Evolutionary conservation across 192 early-diverging fungal genomes (phyloP).

Genomic region (Thoreauomyces humboldtii): DNA sequence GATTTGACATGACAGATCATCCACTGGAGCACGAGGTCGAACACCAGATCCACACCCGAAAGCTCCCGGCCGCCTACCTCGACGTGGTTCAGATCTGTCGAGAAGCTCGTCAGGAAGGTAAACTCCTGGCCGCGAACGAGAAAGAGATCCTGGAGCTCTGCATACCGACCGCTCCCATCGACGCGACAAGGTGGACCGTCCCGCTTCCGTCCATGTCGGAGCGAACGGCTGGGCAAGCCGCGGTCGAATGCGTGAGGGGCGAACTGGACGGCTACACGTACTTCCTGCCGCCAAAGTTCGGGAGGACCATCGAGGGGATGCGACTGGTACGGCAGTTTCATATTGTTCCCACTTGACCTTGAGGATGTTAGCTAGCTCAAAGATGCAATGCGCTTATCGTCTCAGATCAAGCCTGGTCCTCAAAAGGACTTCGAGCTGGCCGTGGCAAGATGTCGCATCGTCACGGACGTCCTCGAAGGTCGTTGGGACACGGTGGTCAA

Average conservation of each 20-base stretch:
- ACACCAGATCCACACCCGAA: conserved; percentile 31
- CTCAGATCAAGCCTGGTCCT: conserved; percentile 23
- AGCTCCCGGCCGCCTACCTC: conserved; percentile 38
- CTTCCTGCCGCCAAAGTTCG: conserved; percentile 49
- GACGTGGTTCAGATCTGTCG: conserved; percentile 29
- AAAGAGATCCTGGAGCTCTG: conserved; percentile 47
- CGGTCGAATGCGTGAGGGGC: conserved; percentile 29
- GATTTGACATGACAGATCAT: too few species aligned
- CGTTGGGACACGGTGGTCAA: conserved; percentile 39
- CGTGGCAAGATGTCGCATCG: conserved; percentile 31
- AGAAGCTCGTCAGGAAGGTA: conserved; percentile 24
- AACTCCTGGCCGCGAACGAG: conserved; percentile 36
- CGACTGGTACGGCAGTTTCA: conserved; percentile 30
- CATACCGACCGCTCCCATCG: conserved; percentile 33
- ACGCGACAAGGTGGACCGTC: conserved; percentile 36
- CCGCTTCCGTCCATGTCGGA: conserved; percentile 14
- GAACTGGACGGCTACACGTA: conserved; percentile 39
- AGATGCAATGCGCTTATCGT: background rate
- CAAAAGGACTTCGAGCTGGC: conserved; percentile 41
- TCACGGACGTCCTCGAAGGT: conserved; percentile 35
- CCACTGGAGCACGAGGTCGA: conserved; percentile 46
- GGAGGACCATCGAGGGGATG: conserved; percentile 17
- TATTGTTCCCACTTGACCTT: conserved; percentile 5
- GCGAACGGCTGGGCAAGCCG: conserved; percentile 25
- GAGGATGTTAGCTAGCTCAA: background rate